A percentile compares a stretch with the other conserved stretches of the same genome.
phyloP scores from a whole-genome alignment of 371 early-diverging fungal genomes.

The Dichotomocladium elegans region DNA sequence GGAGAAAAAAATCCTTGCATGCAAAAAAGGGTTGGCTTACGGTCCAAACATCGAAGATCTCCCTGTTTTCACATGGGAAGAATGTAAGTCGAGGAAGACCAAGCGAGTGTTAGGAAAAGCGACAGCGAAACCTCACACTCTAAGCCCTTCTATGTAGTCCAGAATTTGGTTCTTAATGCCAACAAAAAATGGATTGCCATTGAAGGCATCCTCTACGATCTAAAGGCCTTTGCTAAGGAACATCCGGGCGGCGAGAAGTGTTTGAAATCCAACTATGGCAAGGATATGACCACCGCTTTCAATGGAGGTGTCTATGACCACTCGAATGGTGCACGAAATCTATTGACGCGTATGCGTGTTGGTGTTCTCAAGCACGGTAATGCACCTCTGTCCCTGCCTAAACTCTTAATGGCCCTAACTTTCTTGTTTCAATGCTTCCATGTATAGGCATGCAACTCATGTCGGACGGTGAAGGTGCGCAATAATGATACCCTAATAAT shows the following conservation, averaged over 20 bases:
- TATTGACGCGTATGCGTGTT: conserved; percentile 69
- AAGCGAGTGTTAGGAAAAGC: neutral
- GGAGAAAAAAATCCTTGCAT: conserved; percentile 69
- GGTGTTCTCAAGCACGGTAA: conserved; percentile 50
- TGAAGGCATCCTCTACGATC: conserved; percentile 88
- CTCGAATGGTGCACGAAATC: conserved; percentile 79
- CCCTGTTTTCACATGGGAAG: conserved; percentile 73
- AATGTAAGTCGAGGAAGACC: conserved; percentile 33
- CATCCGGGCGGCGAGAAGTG: conserved; percentile 91
- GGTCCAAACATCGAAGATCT: conserved; percentile 71
- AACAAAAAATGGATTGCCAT: conserved; percentile 80
- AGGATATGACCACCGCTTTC: conserved; percentile 83
- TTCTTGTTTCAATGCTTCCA: neutral
- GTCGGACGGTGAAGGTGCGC: neutral
- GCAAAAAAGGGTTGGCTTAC: conserved; percentile 65
- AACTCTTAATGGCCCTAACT: too few relatives aligned
- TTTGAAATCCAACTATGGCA: conserved; percentile 71
- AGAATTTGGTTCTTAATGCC: conserved; percentile 51
- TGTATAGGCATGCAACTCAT: conserved; percentile 14
- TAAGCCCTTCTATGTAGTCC: conserved; percentile 20
- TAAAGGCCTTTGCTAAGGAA: conserved; percentile 80
- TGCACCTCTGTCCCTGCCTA: too few relatives aligned
- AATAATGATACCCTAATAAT: too few relatives aligned
- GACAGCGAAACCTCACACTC: too few relatives aligned
- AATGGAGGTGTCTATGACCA: conserved; percentile 89